Evolutionary conservation across 148 eudicot species (phyloP), one percentile per base, ranked within the genome.

Genomic region (Chenopodium album): DNA sequence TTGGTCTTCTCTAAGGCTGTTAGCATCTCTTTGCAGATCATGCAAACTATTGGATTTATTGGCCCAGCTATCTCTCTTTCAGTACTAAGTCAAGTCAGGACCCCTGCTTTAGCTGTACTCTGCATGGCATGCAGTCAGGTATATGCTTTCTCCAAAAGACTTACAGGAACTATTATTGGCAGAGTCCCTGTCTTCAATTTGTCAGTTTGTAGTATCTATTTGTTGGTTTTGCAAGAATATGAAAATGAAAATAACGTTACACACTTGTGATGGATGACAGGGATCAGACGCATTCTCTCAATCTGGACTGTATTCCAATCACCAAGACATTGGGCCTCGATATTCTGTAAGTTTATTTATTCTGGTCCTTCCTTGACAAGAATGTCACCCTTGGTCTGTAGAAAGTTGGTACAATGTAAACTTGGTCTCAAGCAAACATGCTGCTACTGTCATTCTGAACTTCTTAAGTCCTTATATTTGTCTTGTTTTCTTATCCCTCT

Each of bases 91-190:
- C 84, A 64, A 76, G 92, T 92, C 76, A 92, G 77, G 82, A 95
- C 98, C 26, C 98, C 98, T 85, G 93, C 93, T 73, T 72, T 93
- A 73, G 98, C 98, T 0, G 98, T 95, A 71, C 83, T 95, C 79
- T 95, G 98, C 89, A 95, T 95, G 98, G 93, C 97, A 26, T 95
- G 95, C 91, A 95, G 98, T 89, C 98, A 95, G 98, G 98, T 95
- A 73, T 81, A 79, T 7, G 68, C 68, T 23, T n/a, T n/a, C 62
- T 65, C 73, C 20, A 4, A 71, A 71, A 20, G 73, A 71, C 7
- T 32, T 41, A 19, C 47, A 34, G 17, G 47, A 71, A 41, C 48
- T 71, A 13, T n/a, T 37, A 17, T 65, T 2, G 17, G 16, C 22
- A 54, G 52, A 22, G 22, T 19, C 60, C n/a, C 9, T 56, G 17